These are phyloP conservation scores for Volvox reticuliferus DNA, from an alignment of 139 green algal genomes.

Conservation along the genomic window DNA sequence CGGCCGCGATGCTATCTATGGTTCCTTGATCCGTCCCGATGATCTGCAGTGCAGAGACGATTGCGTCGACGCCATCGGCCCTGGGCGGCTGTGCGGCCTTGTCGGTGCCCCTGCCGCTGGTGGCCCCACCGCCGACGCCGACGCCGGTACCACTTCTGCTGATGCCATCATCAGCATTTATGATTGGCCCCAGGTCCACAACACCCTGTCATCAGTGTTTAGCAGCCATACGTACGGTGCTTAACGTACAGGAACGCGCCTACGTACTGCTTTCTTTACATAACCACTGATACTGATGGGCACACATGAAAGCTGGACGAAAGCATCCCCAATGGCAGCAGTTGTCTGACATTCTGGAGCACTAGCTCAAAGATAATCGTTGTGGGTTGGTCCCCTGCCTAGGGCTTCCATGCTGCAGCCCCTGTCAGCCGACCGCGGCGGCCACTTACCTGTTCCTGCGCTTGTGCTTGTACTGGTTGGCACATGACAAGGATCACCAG, in stretches of 20 bases:
- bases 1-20: not conserved
- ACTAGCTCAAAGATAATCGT: no score
- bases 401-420: no score
- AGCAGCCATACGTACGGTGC: not conserved
- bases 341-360: no score
- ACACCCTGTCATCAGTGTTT: not conserved
- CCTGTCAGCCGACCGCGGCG: no score
- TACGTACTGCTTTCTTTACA: no score
- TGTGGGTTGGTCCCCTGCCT: no score
- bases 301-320: no score
- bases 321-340: no score
- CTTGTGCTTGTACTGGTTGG: not conserved
- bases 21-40: not conserved
- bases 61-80: not conserved
- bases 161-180: not conserved
- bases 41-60: not conserved
- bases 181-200: not conserved
- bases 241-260: no score
- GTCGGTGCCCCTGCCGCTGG: not conserved
- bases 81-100: not conserved
- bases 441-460: no score
- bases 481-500: slow-evolving; percentile 16
- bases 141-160: not conserved
- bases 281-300: no score
- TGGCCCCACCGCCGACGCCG: not conserved